Conservation (phyloP, 2,329 filamentous ascomycete genomes). For the Ophiostoma piceae region DNA sequence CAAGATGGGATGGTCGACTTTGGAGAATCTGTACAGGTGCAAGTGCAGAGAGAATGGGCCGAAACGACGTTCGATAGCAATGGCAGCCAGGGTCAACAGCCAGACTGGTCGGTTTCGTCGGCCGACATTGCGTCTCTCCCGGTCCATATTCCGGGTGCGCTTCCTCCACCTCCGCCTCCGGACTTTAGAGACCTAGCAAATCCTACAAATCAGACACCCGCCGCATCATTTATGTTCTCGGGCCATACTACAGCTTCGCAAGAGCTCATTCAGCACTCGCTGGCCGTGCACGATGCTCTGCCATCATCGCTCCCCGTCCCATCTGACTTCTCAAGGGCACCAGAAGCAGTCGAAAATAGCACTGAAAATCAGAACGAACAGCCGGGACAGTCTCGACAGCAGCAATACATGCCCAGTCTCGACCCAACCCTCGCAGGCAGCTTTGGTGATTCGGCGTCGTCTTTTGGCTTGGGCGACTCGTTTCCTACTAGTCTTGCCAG, state of each 20-base stretch:
- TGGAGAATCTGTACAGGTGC: background rate
- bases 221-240: constrained; percentile 21
- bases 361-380: background rate
- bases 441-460: background rate
- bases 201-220: constrained; percentile 15
- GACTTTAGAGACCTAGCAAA: constrained; percentile 23
- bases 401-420: background rate
- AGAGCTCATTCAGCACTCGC: constrained; percentile 73
- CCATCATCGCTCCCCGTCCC: constrained; percentile 53
- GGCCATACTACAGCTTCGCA: constrained; percentile 39
- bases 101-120: constrained; percentile 40
- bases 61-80: background rate
- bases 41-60: background rate
- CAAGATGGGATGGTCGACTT: background rate
- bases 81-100: constrained; percentile 36
- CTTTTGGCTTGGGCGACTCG: background rate
- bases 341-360: background rate
- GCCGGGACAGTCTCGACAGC: background rate
- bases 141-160: constrained; percentile 35
- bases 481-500: background rate
- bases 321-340: background rate
- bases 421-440: background rate
- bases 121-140: constrained; percentile 34
- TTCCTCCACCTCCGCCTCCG: constrained; percentile 27
- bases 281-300: constrained; percentile 63